Base-by-base conservation (phyloP, 73 alveolate species). In the Stentor roeselii region DNA sequence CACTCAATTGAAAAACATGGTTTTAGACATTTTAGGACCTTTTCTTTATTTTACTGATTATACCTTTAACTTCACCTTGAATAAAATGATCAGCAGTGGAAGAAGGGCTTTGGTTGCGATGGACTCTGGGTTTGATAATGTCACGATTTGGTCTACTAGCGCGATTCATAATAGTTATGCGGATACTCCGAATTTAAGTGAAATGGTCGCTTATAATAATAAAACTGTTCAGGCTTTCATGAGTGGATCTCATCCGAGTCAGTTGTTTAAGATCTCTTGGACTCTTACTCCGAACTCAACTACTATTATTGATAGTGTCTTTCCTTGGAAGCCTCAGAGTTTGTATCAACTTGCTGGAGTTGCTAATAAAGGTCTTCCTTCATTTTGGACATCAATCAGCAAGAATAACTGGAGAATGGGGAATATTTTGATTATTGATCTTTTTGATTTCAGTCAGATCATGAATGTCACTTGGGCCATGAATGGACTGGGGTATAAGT, bases 401-500 rank as follows among this genome's bases (percentile, higher is more conserved):
- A 58, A 58, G 74, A 58, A n/a, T 58, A n/a, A 58, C 27, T 58
- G 74, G 74, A n/a, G 74, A n/a, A 58, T 58, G 74, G 74, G 74
- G 27, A 58, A 58, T 31, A 58, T 58, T 31, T 2, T 58, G 74
- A 31, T 58, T 21, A 58, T 58, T 31, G 74, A 58, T 58, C 27
- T 58, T 31, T 21, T 21, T 2, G 74, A 58, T 21, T 21, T 21
- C 15, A 58, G 74, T 31, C 35, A 58, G 35, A 58, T 58, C 74
- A 21, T 58, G 15, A 31, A 58, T 31, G 74, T 58, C 15, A 31
- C 27, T 31, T 21, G 15, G 74, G 27, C 1, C 1, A 58, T 58
- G 74, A 58, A 58, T 31, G 74, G 74, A n/a, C n/a, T n/a, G n/a
- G n/a, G n/a, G n/a, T n/a, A n/a, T n/a, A n/a, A n/a, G n/a, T n/a